Base-by-base conservation (phyloP, 805 yeast species). In the Suhomyces xylopsoci region DNA sequence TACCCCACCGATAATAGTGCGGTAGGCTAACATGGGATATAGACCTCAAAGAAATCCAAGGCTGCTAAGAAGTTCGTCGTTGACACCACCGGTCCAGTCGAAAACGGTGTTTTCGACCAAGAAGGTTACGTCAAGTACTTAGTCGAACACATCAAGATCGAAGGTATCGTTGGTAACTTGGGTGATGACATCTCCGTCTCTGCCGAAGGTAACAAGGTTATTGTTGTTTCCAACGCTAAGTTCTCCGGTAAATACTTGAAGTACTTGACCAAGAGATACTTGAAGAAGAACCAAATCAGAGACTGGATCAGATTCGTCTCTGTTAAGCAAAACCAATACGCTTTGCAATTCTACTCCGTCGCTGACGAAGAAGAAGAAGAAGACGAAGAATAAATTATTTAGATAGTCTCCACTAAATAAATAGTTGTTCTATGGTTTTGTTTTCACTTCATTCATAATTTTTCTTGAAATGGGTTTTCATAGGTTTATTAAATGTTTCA, bases 251-350 rank as follows among this genome's bases (percentile, higher is more conserved):
- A 96, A 84, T 94, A 94, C 96, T 87, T 93, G 79, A 94, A 96
- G 85, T 94, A 94, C 96, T 84, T 94, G 77, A 90, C 98, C 74
- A 96, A 94, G 91, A 93, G 96, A 85, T 94, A 90, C 94, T 90
- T 94, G 81, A 96, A 93, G 96, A 94, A 94, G 90, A 90, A 92
- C 93, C 96, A 90, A 82, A 89, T 93, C 84, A 91, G 97, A 85
- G 98, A 94, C 85, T 93, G 98, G 98, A 92, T 93, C 81, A 94
- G 98, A 86, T 92, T 93, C 73, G 97, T 93, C 66, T 89, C 98
- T 64, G 86, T 88, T 74, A 88, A 91, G 83, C 88, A 89, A 81
- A 90, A 92, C 87, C 86, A 84, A 79, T 94, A 94, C 90, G 88
- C 88, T 80, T 85, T 93, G 83, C 92, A 94, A 80, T 93, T 93